Evolutionary conservation across 164 flowering plant genomes (phyloP).

Genomic region (Stephania japonica): DNA sequence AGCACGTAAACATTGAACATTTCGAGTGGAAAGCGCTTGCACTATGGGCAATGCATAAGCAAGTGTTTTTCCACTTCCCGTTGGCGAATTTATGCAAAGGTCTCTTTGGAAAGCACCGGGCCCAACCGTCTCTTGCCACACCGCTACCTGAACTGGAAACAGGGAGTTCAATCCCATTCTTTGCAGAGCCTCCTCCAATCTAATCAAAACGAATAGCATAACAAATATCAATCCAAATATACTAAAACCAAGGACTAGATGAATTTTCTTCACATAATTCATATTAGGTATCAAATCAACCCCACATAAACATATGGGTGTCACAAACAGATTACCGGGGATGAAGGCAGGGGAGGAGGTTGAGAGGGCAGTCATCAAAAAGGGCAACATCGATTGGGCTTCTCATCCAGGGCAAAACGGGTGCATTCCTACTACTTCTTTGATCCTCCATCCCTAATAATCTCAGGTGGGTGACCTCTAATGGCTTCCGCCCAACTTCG

Average conservation of each 20-base stretch:
- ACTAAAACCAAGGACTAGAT: background rate
- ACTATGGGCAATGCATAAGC: slow-evolving; percentile 91
- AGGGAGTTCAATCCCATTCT: slow-evolving; percentile 58
- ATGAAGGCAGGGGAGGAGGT: slow-evolving; percentile 53
- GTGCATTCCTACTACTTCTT: slow-evolving; percentile 34
- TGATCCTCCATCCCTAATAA: slow-evolving; percentile 29
- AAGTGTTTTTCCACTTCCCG: slow-evolving; percentile 89
- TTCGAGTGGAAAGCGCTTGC: slow-evolving; percentile 59
- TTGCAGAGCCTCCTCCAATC: slow-evolving; percentile 63
- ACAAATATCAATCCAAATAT: background rate
- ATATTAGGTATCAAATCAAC: background rate
- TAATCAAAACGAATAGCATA: slow-evolving; percentile 14
- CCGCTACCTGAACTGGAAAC: slow-evolving; percentile 84
- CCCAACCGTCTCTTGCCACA: slow-evolving; percentile 89
- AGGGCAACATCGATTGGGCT: slow-evolving; percentile 53
- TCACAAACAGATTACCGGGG: slow-evolving; percentile 36
- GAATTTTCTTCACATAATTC: too few relatives aligned
- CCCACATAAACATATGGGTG: background rate
- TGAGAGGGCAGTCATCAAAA: slow-evolving; percentile 41
- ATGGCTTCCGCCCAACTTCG: background rate
- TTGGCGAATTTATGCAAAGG: slow-evolving; percentile 80
- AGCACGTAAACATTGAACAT: slow-evolving; percentile 69
- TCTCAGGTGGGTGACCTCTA: too few relatives aligned
- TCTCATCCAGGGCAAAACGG: slow-evolving; percentile 87
- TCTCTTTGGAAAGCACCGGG: slow-evolving; percentile 86